These are phyloP conservation scores for Colletotrichum tropicale DNA, from an alignment of 2,329 filamentous ascomycete species.

Conservation along the genomic window DNA sequence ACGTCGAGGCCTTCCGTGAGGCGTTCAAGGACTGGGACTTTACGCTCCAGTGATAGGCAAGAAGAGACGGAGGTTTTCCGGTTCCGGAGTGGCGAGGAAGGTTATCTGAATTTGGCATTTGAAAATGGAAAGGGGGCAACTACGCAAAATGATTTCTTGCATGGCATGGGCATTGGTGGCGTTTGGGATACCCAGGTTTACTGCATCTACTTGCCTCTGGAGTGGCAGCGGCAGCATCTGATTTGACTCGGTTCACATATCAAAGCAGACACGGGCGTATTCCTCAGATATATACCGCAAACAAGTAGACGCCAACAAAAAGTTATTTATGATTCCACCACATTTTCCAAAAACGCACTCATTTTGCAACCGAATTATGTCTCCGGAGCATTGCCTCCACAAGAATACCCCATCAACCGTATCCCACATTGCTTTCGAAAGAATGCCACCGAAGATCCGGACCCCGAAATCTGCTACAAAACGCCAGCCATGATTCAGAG, in stretches of 20 bases:
- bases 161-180: slow-evolving; percentile 12
- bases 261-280: neutral
- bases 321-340: neutral
- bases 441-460: neutral
- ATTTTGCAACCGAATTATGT: neutral
- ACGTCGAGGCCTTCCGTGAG: slow-evolving; percentile 79
- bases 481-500: neutral
- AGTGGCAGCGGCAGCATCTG: neutral
- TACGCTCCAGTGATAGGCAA: slow-evolving; percentile 44
- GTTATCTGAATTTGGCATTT: neutral
- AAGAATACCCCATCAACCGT: neutral
- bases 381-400: neutral
- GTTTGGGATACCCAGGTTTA: slow-evolving; percentile 18
- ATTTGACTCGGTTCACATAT: neutral
- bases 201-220: neutral
- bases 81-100: neutral
- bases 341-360: neutral
- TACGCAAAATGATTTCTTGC: neutral
- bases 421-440: neutral
- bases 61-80: too few species aligned
- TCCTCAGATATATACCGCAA: neutral
- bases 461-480: neutral
- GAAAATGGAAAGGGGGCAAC: neutral
- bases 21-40: slow-evolving; percentile 91
- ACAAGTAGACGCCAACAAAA: neutral